A percentile compares a stretch with the other conserved stretches of the same genome.
Conservation (phyloP, 2,329 filamentous ascomycete species). For the Aspergillus amoenus region DNA sequence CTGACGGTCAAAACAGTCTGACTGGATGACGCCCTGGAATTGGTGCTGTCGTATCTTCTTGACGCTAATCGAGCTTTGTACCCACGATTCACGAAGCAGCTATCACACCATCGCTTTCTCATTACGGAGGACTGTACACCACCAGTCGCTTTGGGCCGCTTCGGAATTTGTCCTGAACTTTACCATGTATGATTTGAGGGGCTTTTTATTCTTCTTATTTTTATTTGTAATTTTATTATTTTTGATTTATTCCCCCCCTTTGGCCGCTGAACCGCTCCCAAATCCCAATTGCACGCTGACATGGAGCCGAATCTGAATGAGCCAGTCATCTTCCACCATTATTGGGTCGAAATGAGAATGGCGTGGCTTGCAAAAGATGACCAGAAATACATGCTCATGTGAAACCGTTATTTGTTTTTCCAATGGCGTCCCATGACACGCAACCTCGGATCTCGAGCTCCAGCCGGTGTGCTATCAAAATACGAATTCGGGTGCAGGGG, state of each 20-base stretch:
- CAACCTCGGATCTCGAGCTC: conserved; percentile 9
- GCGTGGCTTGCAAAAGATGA: conserved; percentile 1
- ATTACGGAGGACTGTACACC: neutral
- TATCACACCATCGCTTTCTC: conserved; percentile 1
- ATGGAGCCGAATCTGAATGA: neutral
- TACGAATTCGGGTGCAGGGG: neutral
- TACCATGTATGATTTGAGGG: neutral
- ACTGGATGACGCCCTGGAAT: conserved; percentile 3
- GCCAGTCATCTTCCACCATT: neutral
- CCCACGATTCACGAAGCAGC: conserved; percentile 1
- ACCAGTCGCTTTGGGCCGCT: neutral
- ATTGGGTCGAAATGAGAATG: neutral
- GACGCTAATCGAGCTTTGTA: conserved; percentile 2
- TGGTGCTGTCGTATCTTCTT: neutral
- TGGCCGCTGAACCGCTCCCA: neutral
- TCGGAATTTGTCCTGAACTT: neutral
- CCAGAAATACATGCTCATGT: neutral
- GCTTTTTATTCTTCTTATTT: neutral
- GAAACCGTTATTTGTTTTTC: conserved; percentile 8
- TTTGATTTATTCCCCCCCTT: neutral
- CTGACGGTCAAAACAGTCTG: neutral
- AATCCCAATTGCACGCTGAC: neutral
- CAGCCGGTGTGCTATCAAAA: neutral
- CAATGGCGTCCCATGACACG: neutral
- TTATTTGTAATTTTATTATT: neutral